Conservation (phyloP, 495 filamentous ascomycete species). For the Poronia punctata region DNA sequence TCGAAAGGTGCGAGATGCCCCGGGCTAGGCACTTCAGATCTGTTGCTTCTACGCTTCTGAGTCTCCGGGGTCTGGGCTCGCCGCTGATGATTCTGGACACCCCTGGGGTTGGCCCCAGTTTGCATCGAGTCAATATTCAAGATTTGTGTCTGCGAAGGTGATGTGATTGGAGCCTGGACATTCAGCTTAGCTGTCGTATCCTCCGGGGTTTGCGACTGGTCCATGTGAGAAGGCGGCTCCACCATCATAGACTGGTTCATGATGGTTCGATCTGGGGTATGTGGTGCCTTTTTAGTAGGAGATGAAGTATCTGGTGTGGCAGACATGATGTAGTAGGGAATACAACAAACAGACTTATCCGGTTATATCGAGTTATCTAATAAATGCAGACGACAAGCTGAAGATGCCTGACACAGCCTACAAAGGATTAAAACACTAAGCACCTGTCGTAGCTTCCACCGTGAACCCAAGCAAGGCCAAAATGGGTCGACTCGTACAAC, state of each 20-base stretch:
- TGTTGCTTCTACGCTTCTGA: constrained; percentile 23
- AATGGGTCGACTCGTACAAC: too few species aligned
- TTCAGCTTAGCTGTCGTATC: constrained; percentile 18
- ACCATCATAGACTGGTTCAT: constrained; percentile 28
- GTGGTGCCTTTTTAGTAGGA: constrained; percentile 12
- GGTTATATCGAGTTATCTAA: too few species aligned
- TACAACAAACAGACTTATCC: too few species aligned
- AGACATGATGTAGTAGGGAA: too few species aligned
- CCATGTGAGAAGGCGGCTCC: constrained; percentile 21
- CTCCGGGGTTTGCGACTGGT: constrained; percentile 12
- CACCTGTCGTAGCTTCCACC: too few species aligned
- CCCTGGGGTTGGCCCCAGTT: constrained; percentile 5
- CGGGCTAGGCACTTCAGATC: constrained; percentile 32
- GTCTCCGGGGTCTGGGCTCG: constrained; percentile 20
- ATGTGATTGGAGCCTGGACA: constrained; percentile 29
- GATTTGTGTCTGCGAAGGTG: constrained; percentile 23
- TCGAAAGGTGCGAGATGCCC: constrained; percentile 46
- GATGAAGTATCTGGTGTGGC: constrained; percentile 21
- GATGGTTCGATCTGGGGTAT: constrained; percentile 12
- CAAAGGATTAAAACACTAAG: too few species aligned
- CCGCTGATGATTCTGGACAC: constrained; percentile 15
- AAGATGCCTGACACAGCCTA: too few species aligned
- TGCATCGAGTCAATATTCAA: constrained; percentile 36
- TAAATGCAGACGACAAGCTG: too few species aligned
- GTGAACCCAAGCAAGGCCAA: too few species aligned